Evolutionary conservation across 2,329 filamentous ascomycete genomes (phyloP).

Genomic region (Didymella arachidicola): DNA sequence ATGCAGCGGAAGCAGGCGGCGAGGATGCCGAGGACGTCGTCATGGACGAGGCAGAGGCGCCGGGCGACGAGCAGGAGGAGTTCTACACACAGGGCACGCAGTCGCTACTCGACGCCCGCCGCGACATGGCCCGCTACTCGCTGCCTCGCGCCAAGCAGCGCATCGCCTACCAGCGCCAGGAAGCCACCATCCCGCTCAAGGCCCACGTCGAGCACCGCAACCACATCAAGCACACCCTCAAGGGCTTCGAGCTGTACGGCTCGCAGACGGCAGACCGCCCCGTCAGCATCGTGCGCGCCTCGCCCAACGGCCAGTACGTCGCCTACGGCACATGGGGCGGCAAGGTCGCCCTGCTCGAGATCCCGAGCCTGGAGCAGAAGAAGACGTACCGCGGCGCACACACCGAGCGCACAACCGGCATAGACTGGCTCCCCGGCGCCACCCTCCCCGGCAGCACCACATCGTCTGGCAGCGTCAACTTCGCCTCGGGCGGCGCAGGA

Average conservation of each 20-base stretch:
- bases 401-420: slow-evolving; percentile 85
- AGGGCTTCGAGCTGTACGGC: slow-evolving; percentile 87
- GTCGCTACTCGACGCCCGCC: slow-evolving; percentile 76
- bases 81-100: slow-evolving; percentile 89
- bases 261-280: slow-evolving; percentile 92
- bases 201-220: slow-evolving; percentile 94
- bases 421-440: slow-evolving; percentile 87
- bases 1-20: slow-evolving; percentile 71
- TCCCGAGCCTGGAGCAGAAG: slow-evolving; percentile 82
- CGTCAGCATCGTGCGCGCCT: slow-evolving; percentile 89
- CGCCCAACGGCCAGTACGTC: slow-evolving; percentile 81
- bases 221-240: slow-evolving; percentile 80
- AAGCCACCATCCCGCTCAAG: slow-evolving; percentile 82
- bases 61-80: slow-evolving; percentile 71
- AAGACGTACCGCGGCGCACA: slow-evolving; percentile 79
- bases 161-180: slow-evolving; percentile 77
- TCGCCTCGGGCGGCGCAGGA: slow-evolving; percentile 90
- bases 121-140: slow-evolving; percentile 82
- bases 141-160: slow-evolving; percentile 81
- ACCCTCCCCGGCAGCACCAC: slow-evolving; percentile 76
- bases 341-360: slow-evolving; percentile 82
- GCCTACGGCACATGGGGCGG: slow-evolving; percentile 95
- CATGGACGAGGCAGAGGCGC: slow-evolving; percentile 64
- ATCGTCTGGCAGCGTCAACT: slow-evolving; percentile 76
- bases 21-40: slow-evolving; percentile 58